Evolutionary conservation across 208 protist genomes (phyloP), one percentile per base, ranked within the genome.

Genomic region (Leishmania mexicana): DNA sequence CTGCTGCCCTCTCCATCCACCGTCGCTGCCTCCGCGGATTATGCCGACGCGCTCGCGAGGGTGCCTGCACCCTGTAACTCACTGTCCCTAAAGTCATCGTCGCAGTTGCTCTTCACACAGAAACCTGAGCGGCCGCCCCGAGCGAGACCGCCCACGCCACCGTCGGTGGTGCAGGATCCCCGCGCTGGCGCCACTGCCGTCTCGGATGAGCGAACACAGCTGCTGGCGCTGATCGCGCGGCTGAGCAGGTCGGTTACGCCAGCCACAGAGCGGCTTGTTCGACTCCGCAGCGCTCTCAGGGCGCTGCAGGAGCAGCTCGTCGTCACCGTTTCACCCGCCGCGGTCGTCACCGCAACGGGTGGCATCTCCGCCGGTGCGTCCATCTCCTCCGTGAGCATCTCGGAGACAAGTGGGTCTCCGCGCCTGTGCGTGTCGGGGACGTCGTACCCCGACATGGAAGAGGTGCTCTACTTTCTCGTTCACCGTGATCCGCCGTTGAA

Each of bases 251-350:
- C 81, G 38, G 76, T 94, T 24, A 87, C 83, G 17, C 90, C 90
- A 13, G 79, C 82, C 21, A 93, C 90, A n/a, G 93, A 97, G 79
- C 86, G 90, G 40, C 65, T 86, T 0, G 42, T 95, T 24, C 86
- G 76, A 0, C 76, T 97, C 57, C 87, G 90, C 17, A 80, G 42
- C 3, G 57, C 85, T 7, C 87, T 97, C 10, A 54, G 70, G 11
- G 80, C 58, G 19, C 60, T 94, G 35, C n/a, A 86, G 17, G 88
- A 94, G 54, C 57, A 42, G 15, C 8, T 64, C 49, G 13, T 54
- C 28, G 38, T 57, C 35, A 10, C 5, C 31, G 17, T 45, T 58
- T 10, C 40, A 31, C 17, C 47, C n/a, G 6, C 53, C 45, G 58
- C 21, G 10, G 13, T 49, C 42, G 10, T 40, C 67, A 0, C 74